phyloP scores from a whole-genome alignment of 2,329 filamentous ascomycete species.

The Amauroascus niger region DNA sequence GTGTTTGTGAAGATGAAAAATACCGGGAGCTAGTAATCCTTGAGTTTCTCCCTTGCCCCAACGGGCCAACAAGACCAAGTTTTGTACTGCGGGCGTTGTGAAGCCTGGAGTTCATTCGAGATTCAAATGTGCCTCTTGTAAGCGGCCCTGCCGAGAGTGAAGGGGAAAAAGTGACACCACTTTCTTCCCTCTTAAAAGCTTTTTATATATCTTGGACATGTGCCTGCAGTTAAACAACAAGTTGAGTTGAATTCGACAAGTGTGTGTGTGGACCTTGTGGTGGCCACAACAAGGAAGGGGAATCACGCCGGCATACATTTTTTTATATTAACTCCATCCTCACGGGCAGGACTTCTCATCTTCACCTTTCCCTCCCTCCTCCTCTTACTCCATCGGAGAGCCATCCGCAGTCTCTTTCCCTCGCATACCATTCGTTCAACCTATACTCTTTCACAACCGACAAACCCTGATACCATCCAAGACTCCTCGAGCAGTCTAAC shows the following conservation, averaged over 20 bases:
- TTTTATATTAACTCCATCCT: neutral
- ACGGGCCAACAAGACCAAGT: constrained; percentile 13
- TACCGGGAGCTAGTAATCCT: constrained; percentile 11
- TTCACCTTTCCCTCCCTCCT: neutral
- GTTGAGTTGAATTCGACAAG: neutral
- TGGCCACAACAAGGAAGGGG: neutral
- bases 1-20: no score
- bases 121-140: neutral
- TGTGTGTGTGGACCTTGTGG: neutral
- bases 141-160: neutral
- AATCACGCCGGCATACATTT: neutral
- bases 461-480: neutral
- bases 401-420: neutral
- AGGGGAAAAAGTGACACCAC: constrained; percentile 6
- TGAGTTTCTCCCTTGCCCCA: neutral
- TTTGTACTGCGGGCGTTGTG: neutral
- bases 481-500: neutral
- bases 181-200: neutral
- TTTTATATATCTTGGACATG: neutral
- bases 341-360: neutral
- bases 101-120: neutral
- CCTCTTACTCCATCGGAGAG: neutral
- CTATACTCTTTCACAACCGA: neutral
- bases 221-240: neutral
- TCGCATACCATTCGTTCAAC: neutral